Percentiles rank a stretch among this genome's conserved stretches.
Evolutionary conservation across 2,329 filamentous ascomycete genomes (phyloP).

Genomic region (Pseudogymnoascus sp.): DNA sequence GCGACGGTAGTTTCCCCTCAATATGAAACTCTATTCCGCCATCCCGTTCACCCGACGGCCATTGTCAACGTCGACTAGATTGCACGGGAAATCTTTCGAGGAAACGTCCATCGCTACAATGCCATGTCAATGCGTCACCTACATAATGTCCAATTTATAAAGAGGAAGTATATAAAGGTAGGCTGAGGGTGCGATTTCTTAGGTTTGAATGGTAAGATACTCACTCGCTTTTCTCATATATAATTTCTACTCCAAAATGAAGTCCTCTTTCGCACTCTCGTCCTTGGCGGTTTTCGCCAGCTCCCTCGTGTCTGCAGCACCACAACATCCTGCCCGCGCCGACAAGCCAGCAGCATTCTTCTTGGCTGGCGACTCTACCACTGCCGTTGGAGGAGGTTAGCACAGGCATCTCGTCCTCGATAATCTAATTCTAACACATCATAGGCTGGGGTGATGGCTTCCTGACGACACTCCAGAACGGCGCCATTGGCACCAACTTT

Average conservation of each 20-base stretch:
- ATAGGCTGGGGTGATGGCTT: slow-evolving; percentile 39
- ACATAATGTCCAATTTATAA: background rate
- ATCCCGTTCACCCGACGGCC: slow-evolving; percentile 1
- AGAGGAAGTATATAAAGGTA: background rate
- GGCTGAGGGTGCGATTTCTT: background rate
- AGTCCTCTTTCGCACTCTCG: background rate
- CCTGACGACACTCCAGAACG: slow-evolving; percentile 35
- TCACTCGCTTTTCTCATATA: background rate
- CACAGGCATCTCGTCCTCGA: background rate
- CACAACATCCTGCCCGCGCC: background rate
- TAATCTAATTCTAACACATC: slow-evolving; percentile 23
- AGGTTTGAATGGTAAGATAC: background rate
- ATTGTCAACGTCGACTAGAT: background rate
- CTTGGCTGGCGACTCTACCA: slow-evolving; percentile 33
- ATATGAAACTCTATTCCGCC: slow-evolving; percentile 2
- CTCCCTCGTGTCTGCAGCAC: slow-evolving; percentile 3
- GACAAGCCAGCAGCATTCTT: slow-evolving; percentile 28
- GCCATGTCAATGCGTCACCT: background rate
- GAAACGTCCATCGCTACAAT: background rate
- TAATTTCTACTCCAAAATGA: background rate
- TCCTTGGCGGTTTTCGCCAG: background rate
- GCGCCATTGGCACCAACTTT: slow-evolving; percentile 37
- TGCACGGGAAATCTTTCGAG: background rate
- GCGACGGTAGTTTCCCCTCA: background rate
- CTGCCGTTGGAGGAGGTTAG: slow-evolving; percentile 16